These are phyloP conservation scores for Fonsecaea pugnacius DNA, from an alignment of 2,329 filamentous ascomycete species.

Conservation along the genomic window DNA sequence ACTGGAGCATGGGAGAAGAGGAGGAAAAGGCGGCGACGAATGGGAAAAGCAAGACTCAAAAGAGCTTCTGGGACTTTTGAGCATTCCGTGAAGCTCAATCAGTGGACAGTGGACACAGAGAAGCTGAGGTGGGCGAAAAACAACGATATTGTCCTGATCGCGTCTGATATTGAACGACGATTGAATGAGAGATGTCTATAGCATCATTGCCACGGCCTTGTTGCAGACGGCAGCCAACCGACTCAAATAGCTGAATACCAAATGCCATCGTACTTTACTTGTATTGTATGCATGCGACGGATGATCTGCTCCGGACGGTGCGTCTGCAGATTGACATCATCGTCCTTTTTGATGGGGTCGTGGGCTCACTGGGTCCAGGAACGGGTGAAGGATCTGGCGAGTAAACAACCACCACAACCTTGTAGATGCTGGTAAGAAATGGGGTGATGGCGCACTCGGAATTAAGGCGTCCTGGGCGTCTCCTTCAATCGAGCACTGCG, in stretches of 20 bases:
- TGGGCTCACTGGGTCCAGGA: constrained; percentile 9
- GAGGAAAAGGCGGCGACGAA: constrained; percentile 12
- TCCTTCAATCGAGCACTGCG: not conserved
- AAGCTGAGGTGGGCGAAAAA: not conserved
- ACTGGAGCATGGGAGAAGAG: constrained; percentile 37
- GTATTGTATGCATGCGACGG: not conserved
- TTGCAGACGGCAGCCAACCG: not conserved
- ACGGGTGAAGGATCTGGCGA: constrained; percentile 9
- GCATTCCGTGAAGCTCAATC: not conserved
- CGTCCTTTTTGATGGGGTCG: not conserved
- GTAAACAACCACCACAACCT: not conserved
- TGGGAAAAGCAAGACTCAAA: constrained; percentile 23
- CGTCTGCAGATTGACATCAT: constrained; percentile 22
- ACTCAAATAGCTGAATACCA: not conserved
- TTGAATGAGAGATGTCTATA: constrained; percentile 4
- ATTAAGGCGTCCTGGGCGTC: constrained; percentile 18
- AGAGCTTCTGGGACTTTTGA: constrained; percentile 38
- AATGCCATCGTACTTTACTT: not conserved
- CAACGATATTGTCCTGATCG: constrained; percentile 4
- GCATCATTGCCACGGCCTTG: constrained; percentile 6
- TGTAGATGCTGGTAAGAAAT: not conserved
- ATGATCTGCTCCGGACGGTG: constrained; percentile 1
- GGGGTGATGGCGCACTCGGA: constrained; percentile 1
- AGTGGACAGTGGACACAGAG: not conserved
- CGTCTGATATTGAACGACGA: not conserved